Evolutionary conservation across 495 filamentous ascomycete genomes (phyloP).

Genomic region (Hypoxylon trugodes): DNA sequence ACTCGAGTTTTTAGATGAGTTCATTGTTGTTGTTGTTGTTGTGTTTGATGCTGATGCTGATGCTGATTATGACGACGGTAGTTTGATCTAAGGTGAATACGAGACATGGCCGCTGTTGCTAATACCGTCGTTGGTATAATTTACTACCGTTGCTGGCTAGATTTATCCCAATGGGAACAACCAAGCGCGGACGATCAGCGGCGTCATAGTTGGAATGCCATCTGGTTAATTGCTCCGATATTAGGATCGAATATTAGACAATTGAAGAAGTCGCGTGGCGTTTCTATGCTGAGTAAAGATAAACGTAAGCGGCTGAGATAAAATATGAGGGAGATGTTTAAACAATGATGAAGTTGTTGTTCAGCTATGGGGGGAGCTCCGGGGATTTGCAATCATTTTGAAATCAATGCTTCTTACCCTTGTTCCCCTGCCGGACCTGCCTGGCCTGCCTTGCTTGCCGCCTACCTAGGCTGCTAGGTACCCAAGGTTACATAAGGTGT

Average conservation of each 20-base stretch:
- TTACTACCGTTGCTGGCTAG: neutral
- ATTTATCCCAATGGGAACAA: conserved; percentile 37
- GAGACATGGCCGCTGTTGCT: conserved; percentile 27
- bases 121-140: neutral
- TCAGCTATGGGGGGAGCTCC: conserved; percentile 25
- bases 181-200: conserved; percentile 11
- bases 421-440: no score
- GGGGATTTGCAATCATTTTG: conserved; percentile 41
- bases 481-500: conserved; percentile 12
- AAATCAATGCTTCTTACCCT: conserved; percentile 33
- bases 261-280: neutral
- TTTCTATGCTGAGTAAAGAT: neutral
- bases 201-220: conserved; percentile 19
- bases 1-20: conserved; percentile 39
- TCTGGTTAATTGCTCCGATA: neutral
- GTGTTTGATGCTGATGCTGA: conserved; percentile 16
- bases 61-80: no score
- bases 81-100: conserved; percentile 22
- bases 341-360: conserved; percentile 19
- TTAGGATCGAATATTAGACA: neutral
- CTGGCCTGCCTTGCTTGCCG: conserved; percentile 4
- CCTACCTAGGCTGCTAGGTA: neutral
- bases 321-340: no score
- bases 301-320: conserved; percentile 18
- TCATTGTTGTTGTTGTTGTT: conserved; percentile 29